Percentiles rank a stretch among this genome's conserved stretches.
These are phyloP conservation scores for Austroboletus eburneus DNA, from an alignment of 768 basidiomycete genomes.

Conservation along the genomic window DNA sequence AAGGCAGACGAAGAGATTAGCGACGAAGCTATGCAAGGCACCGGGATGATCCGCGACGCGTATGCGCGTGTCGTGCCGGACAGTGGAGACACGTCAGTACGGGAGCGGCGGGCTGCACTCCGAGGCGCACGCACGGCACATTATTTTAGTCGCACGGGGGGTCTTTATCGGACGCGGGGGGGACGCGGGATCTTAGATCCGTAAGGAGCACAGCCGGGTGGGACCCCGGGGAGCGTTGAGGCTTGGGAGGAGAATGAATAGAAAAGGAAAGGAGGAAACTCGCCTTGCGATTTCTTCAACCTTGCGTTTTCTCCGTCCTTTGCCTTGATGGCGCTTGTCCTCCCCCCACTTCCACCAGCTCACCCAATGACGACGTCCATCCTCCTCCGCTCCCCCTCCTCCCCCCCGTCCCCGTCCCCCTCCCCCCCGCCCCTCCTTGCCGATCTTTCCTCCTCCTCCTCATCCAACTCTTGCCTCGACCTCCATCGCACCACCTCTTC, in stretches of 20 bases:
- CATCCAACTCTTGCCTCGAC: conserved; percentile 19
- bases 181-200: conserved; percentile 15
- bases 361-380: conserved; percentile 18
- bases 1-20: background rate
- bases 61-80: conserved; percentile 3
- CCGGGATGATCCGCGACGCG: conserved; percentile 17
- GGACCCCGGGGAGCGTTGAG: conserved; percentile 20
- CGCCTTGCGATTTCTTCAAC: background rate
- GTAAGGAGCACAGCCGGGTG: conserved; percentile 12
- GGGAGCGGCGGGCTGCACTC: too few relatives aligned
- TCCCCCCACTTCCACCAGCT: background rate
- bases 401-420: conserved; percentile 11
- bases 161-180: background rate
- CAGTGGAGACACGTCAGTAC: too few relatives aligned
- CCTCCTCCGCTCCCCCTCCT: conserved; percentile 14
- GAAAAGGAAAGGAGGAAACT: conserved; percentile 10
- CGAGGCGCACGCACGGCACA: too few relatives aligned
- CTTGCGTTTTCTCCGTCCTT: background rate
- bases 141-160: too few relatives aligned
- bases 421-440: conserved; percentile 7
- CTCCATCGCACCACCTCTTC: conserved; percentile 8
- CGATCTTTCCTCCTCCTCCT: conserved; percentile 16
- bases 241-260: background rate
- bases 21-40: conserved; percentile 2
- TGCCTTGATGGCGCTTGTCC: conserved; percentile 8